phyloP scores from a whole-genome alignment of 1,284 basidiomycete genomes.

The Trametes polyzona region DNA sequence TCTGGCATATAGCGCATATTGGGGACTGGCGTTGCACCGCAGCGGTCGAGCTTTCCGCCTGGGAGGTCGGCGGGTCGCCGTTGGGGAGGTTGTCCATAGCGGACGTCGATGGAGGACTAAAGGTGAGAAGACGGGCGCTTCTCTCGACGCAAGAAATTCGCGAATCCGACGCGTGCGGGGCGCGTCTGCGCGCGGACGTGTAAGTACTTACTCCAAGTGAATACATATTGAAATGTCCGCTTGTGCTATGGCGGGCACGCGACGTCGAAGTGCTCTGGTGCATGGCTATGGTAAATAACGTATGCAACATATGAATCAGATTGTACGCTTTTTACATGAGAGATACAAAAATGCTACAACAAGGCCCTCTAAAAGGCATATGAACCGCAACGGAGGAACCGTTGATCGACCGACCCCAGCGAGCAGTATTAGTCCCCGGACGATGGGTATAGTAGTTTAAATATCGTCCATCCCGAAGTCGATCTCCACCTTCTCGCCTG shows the following conservation, averaged over 20 bases:
- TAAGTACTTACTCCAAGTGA: no score
- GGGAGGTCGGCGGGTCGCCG: background rate
- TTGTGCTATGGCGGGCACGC: no score
- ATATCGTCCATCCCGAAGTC: conserved; percentile 88
- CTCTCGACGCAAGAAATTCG: background rate
- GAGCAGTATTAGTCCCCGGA: background rate
- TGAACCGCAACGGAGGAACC: background rate
- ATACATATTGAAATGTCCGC: no score
- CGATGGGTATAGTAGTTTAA: conserved; percentile 40
- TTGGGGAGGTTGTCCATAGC: conserved; percentile 7
- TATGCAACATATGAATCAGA: background rate
- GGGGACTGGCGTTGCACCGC: conserved; percentile 21
- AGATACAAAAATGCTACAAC: conserved; percentile 16
- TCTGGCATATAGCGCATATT: conserved; percentile 55
- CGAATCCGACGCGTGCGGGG: conserved; percentile 8
- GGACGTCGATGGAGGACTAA: background rate
- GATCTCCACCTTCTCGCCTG: conserved; percentile 96
- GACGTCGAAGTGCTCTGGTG: no score
- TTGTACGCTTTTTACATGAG: conserved; percentile 1
- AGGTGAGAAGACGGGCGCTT: background rate
- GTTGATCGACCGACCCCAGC: background rate
- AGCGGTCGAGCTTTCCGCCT: conserved; percentile 20
- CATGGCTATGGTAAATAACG: no score
- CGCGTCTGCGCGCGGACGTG: background rate
- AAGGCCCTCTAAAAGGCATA: conserved; percentile 4